These are phyloP conservation scores for Fraxinus cuspidata DNA, from an alignment of 257 asterid species.

Conservation along the genomic window DNA sequence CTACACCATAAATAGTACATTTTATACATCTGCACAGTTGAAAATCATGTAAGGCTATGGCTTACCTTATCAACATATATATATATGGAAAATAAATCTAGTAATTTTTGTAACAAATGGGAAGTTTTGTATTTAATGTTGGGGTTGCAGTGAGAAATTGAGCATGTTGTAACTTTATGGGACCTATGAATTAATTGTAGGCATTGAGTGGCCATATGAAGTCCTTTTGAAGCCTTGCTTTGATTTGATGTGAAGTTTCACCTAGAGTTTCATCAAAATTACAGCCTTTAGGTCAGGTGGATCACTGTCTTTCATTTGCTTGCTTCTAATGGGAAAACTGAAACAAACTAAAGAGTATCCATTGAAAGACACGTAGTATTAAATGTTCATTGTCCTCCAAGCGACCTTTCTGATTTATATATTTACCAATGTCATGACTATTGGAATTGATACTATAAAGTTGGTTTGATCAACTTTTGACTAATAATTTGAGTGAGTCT, in stretches of 20 bases:
- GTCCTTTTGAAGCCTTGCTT: slow-evolving; percentile 14
- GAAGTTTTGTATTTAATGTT: background rate
- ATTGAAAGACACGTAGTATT: too few relatives aligned
- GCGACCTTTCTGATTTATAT: too few relatives aligned
- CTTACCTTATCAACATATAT: background rate
- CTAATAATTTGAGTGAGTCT: too few relatives aligned
- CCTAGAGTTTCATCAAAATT: background rate
- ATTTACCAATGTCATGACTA: too few relatives aligned
- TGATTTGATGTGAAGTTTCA: slow-evolving; percentile 30
- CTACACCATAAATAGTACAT: too few relatives aligned
- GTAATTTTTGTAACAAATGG: background rate
- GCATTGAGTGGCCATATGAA: background rate
- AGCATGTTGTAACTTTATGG: background rate
- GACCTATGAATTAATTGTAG: background rate
- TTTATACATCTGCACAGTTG: too few relatives aligned
- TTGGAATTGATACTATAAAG: too few relatives aligned
- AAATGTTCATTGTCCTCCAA: too few relatives aligned
- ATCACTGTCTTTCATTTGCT: slow-evolving; percentile 18
- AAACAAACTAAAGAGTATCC: too few relatives aligned
- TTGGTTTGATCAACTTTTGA: too few relatives aligned
- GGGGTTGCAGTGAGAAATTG: background rate
- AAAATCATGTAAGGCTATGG: too few relatives aligned
- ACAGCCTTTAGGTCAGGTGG: background rate
- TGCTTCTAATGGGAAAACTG: slow-evolving; percentile 9
- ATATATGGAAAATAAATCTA: background rate